Evolutionary conservation across 306 rosid genomes (phyloP).

Genomic region (Dryas alaskensis): DNA sequence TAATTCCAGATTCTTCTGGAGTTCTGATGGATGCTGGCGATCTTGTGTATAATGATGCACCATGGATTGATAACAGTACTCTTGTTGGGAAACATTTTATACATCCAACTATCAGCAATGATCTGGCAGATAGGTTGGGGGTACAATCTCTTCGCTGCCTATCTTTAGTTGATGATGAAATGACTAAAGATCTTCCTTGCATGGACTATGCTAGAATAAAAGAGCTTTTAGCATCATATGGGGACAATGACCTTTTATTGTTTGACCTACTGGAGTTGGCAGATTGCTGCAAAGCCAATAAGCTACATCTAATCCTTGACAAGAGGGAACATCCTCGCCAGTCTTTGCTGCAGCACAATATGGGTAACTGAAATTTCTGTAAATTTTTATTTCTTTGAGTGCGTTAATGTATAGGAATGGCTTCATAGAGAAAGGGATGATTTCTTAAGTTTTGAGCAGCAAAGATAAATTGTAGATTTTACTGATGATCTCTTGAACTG

Average conservation of each 20-base stretch:
- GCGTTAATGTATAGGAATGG: slow-evolving; percentile 8
- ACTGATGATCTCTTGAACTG: not conserved
- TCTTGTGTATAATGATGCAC: slow-evolving; percentile 94
- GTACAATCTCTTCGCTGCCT: slow-evolving; percentile 82
- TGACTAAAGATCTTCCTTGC: slow-evolving; percentile 87
- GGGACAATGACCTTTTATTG: slow-evolving; percentile 66
- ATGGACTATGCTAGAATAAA: slow-evolving; percentile 79
- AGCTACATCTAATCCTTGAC: slow-evolving; percentile 81
- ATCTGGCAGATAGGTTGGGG: slow-evolving; percentile 81
- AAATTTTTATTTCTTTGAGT: not conserved
- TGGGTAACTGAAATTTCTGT: slow-evolving; percentile 46
- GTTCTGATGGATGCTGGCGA: slow-evolving; percentile 61
- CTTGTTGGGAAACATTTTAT: slow-evolving; percentile 66
- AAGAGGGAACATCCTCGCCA: slow-evolving; percentile 92
- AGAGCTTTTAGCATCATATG: slow-evolving; percentile 71
- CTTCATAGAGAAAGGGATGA: not conserved
- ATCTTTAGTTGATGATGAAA: slow-evolving; percentile 80
- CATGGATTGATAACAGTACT: slow-evolving; percentile 83
- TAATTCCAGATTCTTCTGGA: slow-evolving; percentile 81
- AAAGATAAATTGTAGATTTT: not conserved
- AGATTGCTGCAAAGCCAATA: slow-evolving; percentile 89
- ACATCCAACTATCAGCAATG: slow-evolving; percentile 88
- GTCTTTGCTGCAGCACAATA: slow-evolving; percentile 91
- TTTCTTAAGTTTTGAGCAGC: not conserved
- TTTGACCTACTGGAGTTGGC: slow-evolving; percentile 98